Base-by-base conservation (phyloP, 176 grass and related monocot species). In the Puya raimondii region DNA sequence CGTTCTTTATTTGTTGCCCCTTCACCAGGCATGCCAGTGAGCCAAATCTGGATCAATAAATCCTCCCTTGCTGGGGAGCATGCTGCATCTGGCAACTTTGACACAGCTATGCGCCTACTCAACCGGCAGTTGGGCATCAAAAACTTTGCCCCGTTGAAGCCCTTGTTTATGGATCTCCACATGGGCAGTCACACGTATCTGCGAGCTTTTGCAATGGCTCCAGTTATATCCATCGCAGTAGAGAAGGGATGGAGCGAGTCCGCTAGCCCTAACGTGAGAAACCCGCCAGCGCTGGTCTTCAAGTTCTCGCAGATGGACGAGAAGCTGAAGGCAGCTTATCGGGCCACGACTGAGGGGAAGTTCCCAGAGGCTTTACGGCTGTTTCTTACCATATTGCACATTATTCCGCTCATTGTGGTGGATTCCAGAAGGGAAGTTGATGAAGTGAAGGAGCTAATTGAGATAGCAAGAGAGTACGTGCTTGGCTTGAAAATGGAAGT, bases 41-140 rank as follows among this genome's bases (percentile, higher is more conserved):
- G 84, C 68, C 89, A 93, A 79, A 90, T 93, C 70, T 97, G 94
- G 94, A 88, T 82, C 69, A 89, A 97, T 74, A 97, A 90, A 72
- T 97, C 94, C 70, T 97, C 94, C 82, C 82, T 97, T 76, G 86
- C 87, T 75, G 94, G 94, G 13, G 94, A 97, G 74, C 89, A 97
- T 71, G 86, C 80, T 25, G 94, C 94, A 58, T 80, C 94, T 51
- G 94, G 94, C 47, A 97, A 97, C 75, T 92, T 90, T 2, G 94
- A 97, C 80, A 97, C 94, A 10, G 89, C 89, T 64, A 92, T 97
- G 84, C 75, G 94, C 50, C 63, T 97, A 72, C 80, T 97, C 71
- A 93, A 68, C 77, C 89, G 89, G 25, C 94, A 97, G 72, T 81
- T 97, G 77, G 94, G 94, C 26, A 90, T 97, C 11, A 93, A 81